A percentile compares a stretch with the other conserved stretches of the same genome.
Conservation (phyloP, 495 filamentous ascomycete genomes). For the Hyaloscypha variabilis region DNA sequence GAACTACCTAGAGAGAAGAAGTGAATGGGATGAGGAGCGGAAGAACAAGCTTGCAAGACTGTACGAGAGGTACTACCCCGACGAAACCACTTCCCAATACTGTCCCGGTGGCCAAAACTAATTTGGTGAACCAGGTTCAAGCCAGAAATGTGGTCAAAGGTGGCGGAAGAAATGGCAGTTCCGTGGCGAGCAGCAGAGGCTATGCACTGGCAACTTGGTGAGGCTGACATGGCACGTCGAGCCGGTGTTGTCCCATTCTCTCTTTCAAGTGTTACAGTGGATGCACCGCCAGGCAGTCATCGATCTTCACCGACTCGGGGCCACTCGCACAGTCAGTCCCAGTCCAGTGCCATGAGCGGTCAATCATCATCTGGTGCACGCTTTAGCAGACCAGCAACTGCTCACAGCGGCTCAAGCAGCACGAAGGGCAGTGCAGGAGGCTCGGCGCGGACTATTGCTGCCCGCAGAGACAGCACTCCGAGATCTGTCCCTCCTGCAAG, state of each 20-base stretch:
- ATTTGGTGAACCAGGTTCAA: slow-evolving; percentile 70
- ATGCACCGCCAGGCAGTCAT: slow-evolving; percentile 42
- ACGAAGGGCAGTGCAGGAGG: slow-evolving; percentile 28
- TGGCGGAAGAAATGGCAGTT: slow-evolving; percentile 92
- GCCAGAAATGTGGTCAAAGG: slow-evolving; percentile 93
- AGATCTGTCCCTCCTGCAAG: slow-evolving; percentile 38
- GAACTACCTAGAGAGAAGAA: slow-evolving; percentile 89
- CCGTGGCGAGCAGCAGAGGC: slow-evolving; percentile 95
- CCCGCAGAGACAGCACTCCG: slow-evolving; percentile 45
- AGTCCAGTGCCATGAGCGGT: slow-evolving; percentile 40
- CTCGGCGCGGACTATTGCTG: slow-evolving; percentile 44
- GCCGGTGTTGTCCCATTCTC: slow-evolving; percentile 85
- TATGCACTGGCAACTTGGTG: slow-evolving; percentile 97
- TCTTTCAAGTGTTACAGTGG: slow-evolving; percentile 61
- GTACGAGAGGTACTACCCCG: slow-evolving; percentile 79
- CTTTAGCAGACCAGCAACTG: slow-evolving; percentile 22
- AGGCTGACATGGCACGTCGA: slow-evolving; percentile 87
- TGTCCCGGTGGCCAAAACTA: slow-evolving; percentile 11
- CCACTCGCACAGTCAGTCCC: slow-evolving; percentile 48
- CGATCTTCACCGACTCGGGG: slow-evolving; percentile 36
- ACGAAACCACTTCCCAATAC: not conserved
- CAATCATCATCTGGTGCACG: slow-evolving; percentile 28
- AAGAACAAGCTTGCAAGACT: slow-evolving; percentile 94
- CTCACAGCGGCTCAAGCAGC: slow-evolving; percentile 16
- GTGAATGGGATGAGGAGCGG: slow-evolving; percentile 95